These are phyloP conservation scores for Kurtzmaniella quercitrusa DNA, from an alignment of 1,139 yeast genomes.

Conservation along the genomic window DNA sequence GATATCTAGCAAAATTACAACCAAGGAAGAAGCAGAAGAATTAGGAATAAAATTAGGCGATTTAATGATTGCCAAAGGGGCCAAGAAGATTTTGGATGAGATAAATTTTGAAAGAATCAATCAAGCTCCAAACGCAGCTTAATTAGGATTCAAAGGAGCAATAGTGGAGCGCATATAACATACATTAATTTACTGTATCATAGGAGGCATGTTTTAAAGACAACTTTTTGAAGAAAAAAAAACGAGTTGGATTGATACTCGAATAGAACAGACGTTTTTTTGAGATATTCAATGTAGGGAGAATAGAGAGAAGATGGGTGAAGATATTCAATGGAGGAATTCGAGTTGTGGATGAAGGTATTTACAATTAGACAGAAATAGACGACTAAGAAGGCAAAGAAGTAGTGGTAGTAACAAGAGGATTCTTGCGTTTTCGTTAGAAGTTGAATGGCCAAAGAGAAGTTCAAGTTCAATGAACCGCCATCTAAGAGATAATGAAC, in stretches of 20 bases:
- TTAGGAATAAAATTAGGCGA: slow-evolving; percentile 73
- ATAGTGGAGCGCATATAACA: neutral
- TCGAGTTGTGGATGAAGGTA: too few species aligned
- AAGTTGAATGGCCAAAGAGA: too few species aligned
- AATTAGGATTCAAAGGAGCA: neutral
- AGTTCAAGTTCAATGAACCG: too few species aligned
- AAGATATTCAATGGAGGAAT: too few species aligned
- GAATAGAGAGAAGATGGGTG: too few species aligned
- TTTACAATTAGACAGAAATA: too few species aligned
- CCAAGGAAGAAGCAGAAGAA: slow-evolving; percentile 59
- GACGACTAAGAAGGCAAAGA: too few species aligned
- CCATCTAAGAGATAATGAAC: too few species aligned
- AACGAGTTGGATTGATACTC: neutral
- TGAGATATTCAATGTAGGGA: too few species aligned
- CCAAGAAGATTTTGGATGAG: slow-evolving; percentile 73
- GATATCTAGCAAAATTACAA: slow-evolving; percentile 27
- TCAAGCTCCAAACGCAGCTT: slow-evolving; percentile 24
- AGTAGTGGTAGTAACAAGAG: too few species aligned
- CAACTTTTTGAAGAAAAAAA: neutral
- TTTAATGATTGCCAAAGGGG: slow-evolving; percentile 68
- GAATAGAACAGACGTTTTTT: too few species aligned
- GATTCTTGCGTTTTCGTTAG: too few species aligned
- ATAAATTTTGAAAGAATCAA: slow-evolving; percentile 69
- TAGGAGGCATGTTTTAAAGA: neutral
- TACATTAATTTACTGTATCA: neutral